Evolutionary conservation across 2,329 filamentous ascomycete genomes (phyloP).

Genomic region (Cryoendolithus antarcticus): DNA sequence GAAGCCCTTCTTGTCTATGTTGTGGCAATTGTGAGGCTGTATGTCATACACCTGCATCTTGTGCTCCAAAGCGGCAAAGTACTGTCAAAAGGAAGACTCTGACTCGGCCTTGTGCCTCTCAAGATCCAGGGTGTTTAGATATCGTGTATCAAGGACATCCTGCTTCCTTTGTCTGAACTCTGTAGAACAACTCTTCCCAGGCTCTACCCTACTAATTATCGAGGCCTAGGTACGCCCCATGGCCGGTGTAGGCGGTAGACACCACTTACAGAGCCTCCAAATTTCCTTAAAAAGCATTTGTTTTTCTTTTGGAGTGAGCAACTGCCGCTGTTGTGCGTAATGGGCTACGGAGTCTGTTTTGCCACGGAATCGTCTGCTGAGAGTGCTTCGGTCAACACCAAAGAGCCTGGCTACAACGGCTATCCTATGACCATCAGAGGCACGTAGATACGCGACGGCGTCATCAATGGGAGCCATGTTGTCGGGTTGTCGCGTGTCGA

Average conservation of each 20-base stretch:
- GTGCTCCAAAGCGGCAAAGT: conserved; percentile 1
- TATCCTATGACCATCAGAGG: not conserved
- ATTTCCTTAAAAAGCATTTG: conserved; percentile 11
- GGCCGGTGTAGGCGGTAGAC: conserved; percentile 10
- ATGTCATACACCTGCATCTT: conserved; percentile 1
- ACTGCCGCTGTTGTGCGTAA: not conserved
- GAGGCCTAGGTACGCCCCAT: conserved; percentile 10
- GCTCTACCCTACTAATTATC: conserved; percentile 5
- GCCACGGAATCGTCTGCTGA: conserved; percentile 1
- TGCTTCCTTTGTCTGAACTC: conserved; percentile 10
- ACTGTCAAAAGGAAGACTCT: conserved; percentile 3
- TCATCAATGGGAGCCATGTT: conserved; percentile 2
- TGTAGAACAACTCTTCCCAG: conserved; percentile 9
- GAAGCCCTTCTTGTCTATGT: conserved; percentile 3
- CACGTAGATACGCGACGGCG: not conserved
- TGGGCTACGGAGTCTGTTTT: not conserved
- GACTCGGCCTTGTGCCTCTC: conserved; percentile 4
- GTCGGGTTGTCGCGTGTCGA: no score
- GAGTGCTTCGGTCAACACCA: not conserved
- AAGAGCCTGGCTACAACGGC: not conserved
- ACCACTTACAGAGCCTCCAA: conserved; percentile 6
- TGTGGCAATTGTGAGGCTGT: conserved; percentile 1
- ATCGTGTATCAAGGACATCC: conserved; percentile 8
- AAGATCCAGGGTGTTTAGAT: conserved; percentile 9
- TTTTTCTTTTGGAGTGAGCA: conserved; percentile 2